Evolutionary conservation across 2,329 filamentous ascomycete genomes (phyloP).

Genomic region (Fusarium drepaniforme): DNA sequence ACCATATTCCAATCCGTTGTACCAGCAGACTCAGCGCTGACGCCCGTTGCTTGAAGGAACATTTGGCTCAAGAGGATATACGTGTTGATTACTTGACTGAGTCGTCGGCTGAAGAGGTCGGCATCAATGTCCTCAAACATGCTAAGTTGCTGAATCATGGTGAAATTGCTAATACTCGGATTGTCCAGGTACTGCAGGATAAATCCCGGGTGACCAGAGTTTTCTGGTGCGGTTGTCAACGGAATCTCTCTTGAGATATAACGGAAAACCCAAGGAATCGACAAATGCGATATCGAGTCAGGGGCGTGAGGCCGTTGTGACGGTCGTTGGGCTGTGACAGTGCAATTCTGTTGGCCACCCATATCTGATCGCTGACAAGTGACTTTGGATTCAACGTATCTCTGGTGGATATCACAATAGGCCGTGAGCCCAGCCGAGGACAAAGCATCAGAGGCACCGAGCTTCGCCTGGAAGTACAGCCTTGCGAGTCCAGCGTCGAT

Average conservation of each 20-base stretch:
- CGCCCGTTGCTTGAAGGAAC: background rate
- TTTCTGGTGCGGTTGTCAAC: background rate
- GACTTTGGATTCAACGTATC: background rate
- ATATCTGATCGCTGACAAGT: background rate
- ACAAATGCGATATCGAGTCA: background rate
- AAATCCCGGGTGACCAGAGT: background rate
- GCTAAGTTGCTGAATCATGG: background rate
- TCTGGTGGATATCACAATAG: background rate
- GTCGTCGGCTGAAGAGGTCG: background rate
- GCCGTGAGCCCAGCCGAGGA: background rate
- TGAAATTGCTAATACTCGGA: background rate
- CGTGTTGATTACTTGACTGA: background rate
- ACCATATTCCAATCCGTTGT: background rate
- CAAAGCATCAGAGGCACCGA: background rate
- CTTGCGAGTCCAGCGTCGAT: background rate
- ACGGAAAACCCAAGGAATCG: background rate
- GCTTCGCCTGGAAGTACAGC: background rate
- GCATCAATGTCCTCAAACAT: background rate
- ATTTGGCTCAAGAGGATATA: background rate
- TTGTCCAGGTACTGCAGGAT: background rate
- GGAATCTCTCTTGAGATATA: background rate
- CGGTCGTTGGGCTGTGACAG: background rate
- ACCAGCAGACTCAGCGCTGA: background rate
- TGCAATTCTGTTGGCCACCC: background rate
- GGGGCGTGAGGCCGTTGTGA: background rate